Evolutionary conservation across 148 eudicot species (phyloP), one percentile per base, ranked within the genome.

Genomic region (Gaultheria prostrata): DNA sequence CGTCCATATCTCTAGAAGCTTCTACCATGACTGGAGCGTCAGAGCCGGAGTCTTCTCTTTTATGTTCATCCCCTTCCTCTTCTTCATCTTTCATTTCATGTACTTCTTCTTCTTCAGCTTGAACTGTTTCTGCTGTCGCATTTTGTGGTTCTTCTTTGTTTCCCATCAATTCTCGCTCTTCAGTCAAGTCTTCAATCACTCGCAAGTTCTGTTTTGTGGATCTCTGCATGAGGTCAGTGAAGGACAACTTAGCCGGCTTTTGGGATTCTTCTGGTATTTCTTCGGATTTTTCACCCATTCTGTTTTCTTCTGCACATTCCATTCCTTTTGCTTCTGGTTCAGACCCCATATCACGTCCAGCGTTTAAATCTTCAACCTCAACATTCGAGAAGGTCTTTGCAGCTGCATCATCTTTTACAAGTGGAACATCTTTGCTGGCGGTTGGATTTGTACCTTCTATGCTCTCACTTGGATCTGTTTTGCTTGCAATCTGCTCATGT

Each of bases 31-130:
- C 72, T 28, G 72, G 72, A 28, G 72, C 72, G 13, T 67, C 72
- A 13, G 72, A 67, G 33, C 72, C 72, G 0, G 72, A 67, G 35
- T 67, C 85, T 92, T 84, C 90, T 91, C 84, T 17, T 93, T 91
- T 32, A 56, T 77, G 80, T 53, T 87, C 92, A 43, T 82, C 82
- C 82, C 72, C 83, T 79, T 86, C 89, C 73, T 81, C 89, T 56
- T 87, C 87, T 75, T 85, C 88, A 76, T 84, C 85, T 26, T 78
- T 82, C 79, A 67, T 77, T 81, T 84, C 87, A 46, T 85, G 88
- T 28, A 82, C 26, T 83, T 84, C 86, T 78, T 76, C 78, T 85
- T 61, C 84, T 71, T 43, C 85, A 63, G 39, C 83, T 51, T 61
- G 48, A 73, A 73, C 82, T 17, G 18, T 53, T 67, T 85, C 85